phyloP scores from a whole-genome alignment of 108 stramenopile species.

The Nitzschia putrida region DNA sequence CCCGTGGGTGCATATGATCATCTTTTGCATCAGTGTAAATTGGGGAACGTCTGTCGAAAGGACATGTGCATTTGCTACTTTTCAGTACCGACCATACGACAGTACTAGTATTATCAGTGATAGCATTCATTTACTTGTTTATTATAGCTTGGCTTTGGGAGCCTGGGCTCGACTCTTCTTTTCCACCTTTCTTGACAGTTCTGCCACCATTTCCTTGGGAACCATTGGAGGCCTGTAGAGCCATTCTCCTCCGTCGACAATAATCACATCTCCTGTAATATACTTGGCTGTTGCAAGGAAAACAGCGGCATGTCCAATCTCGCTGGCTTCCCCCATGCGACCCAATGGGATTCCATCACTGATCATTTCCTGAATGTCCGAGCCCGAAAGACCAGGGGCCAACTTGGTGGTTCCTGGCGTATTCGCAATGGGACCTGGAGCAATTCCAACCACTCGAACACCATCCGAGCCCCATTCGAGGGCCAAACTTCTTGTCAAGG shows the following conservation, averaged over 20 bases:
- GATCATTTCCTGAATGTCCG: constrained; percentile 61
- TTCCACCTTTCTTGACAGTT: constrained; percentile 72
- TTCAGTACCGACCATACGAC: too few relatives aligned
- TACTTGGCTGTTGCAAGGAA: constrained; percentile 70
- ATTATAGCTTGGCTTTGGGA: constrained; percentile 38
- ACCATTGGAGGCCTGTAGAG: constrained; percentile 77
- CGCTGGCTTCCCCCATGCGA: constrained; percentile 71
- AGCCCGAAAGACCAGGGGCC: constrained; percentile 64
- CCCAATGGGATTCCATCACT: constrained; percentile 70
- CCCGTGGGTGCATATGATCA: not conserved
- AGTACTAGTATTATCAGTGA: not conserved
- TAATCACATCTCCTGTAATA: constrained; percentile 73
- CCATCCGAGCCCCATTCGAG: constrained; percentile 90
- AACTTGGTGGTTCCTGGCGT: constrained; percentile 94
- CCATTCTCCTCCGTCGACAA: constrained; percentile 86
- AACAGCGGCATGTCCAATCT: constrained; percentile 86
- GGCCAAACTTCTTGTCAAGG: constrained; percentile 86
- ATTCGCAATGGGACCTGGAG: constrained; percentile 91
- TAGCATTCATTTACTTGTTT: not conserved
- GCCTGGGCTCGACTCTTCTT: constrained; percentile 61
- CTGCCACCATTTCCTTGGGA: constrained; percentile 75
- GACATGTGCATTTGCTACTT: not conserved
- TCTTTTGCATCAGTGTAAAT: not conserved
- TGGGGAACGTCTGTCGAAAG: not conserved
- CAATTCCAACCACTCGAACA: constrained; percentile 90